Percentiles rank a stretch among this genome's conserved stretches.
These are phyloP conservation scores for Calocybe cyanea DNA, from an alignment of 768 basidiomycete genomes.

Conservation along the genomic window DNA sequence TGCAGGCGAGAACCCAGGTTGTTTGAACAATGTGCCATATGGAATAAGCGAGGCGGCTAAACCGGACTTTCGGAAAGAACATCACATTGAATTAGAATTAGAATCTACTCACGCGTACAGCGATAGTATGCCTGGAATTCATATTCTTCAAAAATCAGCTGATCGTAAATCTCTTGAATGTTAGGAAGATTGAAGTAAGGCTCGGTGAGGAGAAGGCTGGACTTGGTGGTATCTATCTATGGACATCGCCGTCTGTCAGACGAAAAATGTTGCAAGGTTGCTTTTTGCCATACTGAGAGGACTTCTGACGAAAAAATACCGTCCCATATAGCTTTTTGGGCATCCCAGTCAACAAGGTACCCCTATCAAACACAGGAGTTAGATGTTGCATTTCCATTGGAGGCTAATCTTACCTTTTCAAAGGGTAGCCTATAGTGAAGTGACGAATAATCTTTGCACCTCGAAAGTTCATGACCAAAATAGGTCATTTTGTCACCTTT, in stretches of 20 bases:
- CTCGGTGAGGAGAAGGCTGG: constrained; percentile 85
- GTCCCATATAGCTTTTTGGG: constrained; percentile 93
- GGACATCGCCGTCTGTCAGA: constrained; percentile 11
- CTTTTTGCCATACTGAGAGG: constrained; percentile 47
- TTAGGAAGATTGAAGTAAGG: constrained; percentile 93
- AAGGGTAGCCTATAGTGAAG: constrained; percentile 82
- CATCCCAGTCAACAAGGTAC: constrained; percentile 92
- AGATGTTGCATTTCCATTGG: constrained; percentile 11
- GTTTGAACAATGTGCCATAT: constrained; percentile 65
- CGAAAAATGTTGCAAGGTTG: background rate
- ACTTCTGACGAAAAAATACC: constrained; percentile 74
- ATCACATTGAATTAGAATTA: constrained; percentile 1
- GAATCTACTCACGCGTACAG: constrained; percentile 63
- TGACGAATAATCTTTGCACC: constrained; percentile 76
- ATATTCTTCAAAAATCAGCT: constrained; percentile 96
- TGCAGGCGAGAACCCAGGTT: constrained; percentile 45
- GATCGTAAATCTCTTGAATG: constrained; percentile 89
- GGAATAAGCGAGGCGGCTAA: constrained; percentile 80
- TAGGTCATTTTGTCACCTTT: constrained; percentile 81
- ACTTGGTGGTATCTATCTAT: constrained; percentile 70
- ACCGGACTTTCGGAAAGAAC: constrained; percentile 13
- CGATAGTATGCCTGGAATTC: constrained; percentile 83
- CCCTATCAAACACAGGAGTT: constrained; percentile 52
- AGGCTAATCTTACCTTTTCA: constrained; percentile 62
- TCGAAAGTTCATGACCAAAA: constrained; percentile 79